These are phyloP conservation scores for Basidiobolus meristosporus DNA, from an alignment of 371 early-diverging fungal genomes.

Conservation along the genomic window DNA sequence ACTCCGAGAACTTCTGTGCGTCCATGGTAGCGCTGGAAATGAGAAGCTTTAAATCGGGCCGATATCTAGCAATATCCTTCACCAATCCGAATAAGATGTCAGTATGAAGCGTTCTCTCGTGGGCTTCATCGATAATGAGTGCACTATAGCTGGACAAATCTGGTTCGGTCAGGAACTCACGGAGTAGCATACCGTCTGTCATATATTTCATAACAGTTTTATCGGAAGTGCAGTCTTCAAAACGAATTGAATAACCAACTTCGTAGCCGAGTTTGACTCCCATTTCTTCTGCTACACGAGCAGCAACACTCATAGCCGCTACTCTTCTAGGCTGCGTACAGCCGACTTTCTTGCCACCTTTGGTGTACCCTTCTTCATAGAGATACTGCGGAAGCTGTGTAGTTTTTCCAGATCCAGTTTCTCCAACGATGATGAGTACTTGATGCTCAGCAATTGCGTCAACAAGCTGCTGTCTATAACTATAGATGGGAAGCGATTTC, in stretches of 20 bases:
- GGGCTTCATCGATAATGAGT: slow-evolving; percentile 98
- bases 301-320: slow-evolving; percentile 97
- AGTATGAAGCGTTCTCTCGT: slow-evolving; percentile 96
- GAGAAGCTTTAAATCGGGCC: slow-evolving; percentile 83
- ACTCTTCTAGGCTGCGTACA: slow-evolving; percentile 99
- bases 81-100: slow-evolving; percentile 95
- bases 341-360: slow-evolving; percentile 75
- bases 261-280: slow-evolving; percentile 79
- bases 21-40: slow-evolving; percentile 99
- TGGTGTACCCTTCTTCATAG: slow-evolving; percentile 84
- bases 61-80: slow-evolving; percentile 86
- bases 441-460: slow-evolving; percentile 70
- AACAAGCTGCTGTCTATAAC: slow-evolving; percentile 61
- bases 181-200: slow-evolving; percentile 98
- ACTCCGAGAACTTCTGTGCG: slow-evolving; percentile 86
- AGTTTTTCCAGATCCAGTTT: slow-evolving; percentile 98
- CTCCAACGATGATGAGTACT: slow-evolving; percentile 87
- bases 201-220: slow-evolving; percentile 92
- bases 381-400: slow-evolving; percentile 98
- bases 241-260: slow-evolving; percentile 96
- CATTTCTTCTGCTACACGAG: slow-evolving; percentile 92
- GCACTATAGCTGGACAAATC: slow-evolving; percentile 78
- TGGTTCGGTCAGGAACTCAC: slow-evolving; percentile 96
- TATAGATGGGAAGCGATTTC: slow-evolving; percentile 79
- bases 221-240: slow-evolving; percentile 93